Conservation (phyloP, 176 grass and related monocot species). For the Coix lacrymajobi region DNA sequence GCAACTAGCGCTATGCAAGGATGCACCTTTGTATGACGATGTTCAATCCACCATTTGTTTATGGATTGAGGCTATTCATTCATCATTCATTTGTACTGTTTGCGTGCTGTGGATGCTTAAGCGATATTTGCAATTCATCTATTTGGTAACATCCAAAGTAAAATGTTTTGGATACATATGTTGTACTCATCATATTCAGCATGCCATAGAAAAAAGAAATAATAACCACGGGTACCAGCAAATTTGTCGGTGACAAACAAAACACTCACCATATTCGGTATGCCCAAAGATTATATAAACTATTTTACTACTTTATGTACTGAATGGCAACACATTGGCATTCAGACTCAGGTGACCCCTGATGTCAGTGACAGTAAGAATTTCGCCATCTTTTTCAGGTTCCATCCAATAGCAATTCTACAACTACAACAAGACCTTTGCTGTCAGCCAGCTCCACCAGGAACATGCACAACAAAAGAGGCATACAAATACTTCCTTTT, state of each 20-base stretch:
- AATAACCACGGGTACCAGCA: neutral
- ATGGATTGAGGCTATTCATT: conserved; percentile 41
- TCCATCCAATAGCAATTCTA: too few relatives aligned
- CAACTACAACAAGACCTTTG: too few relatives aligned
- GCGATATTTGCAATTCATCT: neutral
- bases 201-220: neutral
- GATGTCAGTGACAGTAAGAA: neutral
- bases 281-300: too few relatives aligned
- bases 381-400: too few relatives aligned
- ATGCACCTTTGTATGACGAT: conserved; percentile 5
- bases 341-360: neutral
- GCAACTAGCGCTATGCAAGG: conserved; percentile 9
- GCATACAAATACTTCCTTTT: too few relatives aligned
- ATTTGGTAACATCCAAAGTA: neutral
- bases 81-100: conserved; percentile 26
- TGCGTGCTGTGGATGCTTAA: neutral
- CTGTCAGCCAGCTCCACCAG: too few relatives aligned
- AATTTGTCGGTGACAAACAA: neutral
- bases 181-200: neutral
- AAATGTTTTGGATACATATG: neutral
- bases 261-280: neutral
- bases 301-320: neutral
- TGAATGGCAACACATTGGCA: neutral
- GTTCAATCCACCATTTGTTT: conserved; percentile 21
- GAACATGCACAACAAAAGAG: too few relatives aligned